Evolutionary conservation across 495 filamentous ascomycete genomes (phyloP), one percentile per base, ranked within the genome.

Genomic region (Penicillium canescens): DNA sequence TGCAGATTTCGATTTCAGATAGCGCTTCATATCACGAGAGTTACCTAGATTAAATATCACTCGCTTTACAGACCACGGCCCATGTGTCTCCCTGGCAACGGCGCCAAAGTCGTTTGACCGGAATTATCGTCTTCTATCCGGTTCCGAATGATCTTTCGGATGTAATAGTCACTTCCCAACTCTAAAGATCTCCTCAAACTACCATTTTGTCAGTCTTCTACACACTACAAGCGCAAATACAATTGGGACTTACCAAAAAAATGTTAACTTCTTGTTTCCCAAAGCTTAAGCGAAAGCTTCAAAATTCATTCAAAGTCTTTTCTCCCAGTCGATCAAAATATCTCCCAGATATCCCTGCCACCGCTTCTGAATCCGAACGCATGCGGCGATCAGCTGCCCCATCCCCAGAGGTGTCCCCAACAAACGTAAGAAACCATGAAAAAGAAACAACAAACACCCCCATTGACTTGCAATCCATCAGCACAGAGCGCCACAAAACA

Each of bases 401-500:
- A 4, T 38, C 36, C 36, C 36, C 36, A 38, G 36, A 38, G 36
- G 2, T 38, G 36, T 14, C 36, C 36, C 36, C 36, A 38, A 38
- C 36, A 14, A 38, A 16, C 13, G 14, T 38, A 20, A 41, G 2
- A 23, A 56, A 37, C 34, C 47, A 46, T 20, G 65, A 18, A 18
- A 1, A 18, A 18, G 18, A 18, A 18, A 18, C 18, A 18, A 18
- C 68, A 24, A 61, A 71, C 3, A 52, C 52, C 3, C 41, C 40
- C 63, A 70, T 67, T 44, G 69, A 68, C 11, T n/a, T 56, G 60
- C 37, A 72, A 21, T 9, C 18, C 18, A 18, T 18, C 18, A 18
- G 1, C 18, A 18, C 18, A 18, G 18, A 18, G 18, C 18, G 18
- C 1, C 18, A 18, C 18, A 18, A 18, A 18, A 18, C 18, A 18